Evolutionary conservation across 345 rosid genomes (phyloP).

Genomic region (Geranium rotundifolium): DNA sequence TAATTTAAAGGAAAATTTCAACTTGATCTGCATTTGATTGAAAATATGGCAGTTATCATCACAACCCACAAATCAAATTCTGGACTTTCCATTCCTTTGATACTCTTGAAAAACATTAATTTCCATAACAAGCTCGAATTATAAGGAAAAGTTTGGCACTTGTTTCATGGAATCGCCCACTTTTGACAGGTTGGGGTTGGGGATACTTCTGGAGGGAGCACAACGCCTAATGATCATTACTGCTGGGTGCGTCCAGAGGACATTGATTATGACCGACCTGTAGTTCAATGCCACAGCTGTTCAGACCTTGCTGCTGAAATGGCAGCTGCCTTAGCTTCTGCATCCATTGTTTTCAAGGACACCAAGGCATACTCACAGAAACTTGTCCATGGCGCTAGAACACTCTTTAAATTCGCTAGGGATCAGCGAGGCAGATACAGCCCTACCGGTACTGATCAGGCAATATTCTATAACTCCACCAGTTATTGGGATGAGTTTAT

Average conservation of each 20-base stretch:
- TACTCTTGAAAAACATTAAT: no score
- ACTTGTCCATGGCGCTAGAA: slow-evolving; percentile 83
- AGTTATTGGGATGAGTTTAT: slow-evolving; percentile 90
- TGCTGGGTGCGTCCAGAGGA: slow-evolving; percentile 99
- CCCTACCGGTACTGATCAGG: slow-evolving; percentile 44
- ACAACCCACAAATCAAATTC: no score
- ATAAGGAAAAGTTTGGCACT: no score
- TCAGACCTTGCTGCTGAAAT: slow-evolving; percentile 96
- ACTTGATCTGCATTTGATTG: no score
- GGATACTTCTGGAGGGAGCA: slow-evolving; percentile 70
- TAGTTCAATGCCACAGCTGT: slow-evolving; percentile 51
- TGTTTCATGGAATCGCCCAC: neutral
- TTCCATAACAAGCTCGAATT: no score
- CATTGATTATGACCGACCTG: slow-evolving; percentile 75
- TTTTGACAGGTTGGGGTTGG: slow-evolving; percentile 70
- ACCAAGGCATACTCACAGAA: slow-evolving; percentile 82
- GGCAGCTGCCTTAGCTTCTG: slow-evolving; percentile 94
- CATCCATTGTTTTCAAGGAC: slow-evolving; percentile 93
- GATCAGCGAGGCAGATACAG: slow-evolving; percentile 70
- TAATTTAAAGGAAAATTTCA: no score
- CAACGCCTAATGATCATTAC: slow-evolving; percentile 68
- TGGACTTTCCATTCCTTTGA: no score
- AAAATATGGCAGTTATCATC: no score
- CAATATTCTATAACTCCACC: slow-evolving; percentile 68
- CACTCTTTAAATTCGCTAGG: slow-evolving; percentile 64